Evolutionary conservation across 2,329 filamentous ascomycete genomes (phyloP), one percentile per base, ranked within the genome.

Genomic region (Fusarium domesticum): DNA sequence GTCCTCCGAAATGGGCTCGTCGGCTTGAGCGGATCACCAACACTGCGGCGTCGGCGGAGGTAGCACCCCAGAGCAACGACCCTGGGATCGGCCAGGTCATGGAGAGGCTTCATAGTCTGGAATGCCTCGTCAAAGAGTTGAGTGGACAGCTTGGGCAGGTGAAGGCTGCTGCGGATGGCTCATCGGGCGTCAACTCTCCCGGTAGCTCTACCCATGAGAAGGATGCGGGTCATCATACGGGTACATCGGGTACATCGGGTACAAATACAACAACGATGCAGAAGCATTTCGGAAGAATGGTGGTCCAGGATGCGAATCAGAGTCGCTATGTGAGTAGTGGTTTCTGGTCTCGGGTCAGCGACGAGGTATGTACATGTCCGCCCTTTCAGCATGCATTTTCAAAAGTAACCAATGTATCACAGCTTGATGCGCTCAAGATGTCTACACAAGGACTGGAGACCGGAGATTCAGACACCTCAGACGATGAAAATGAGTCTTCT

Each of bases 281-380:
- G 18, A 66, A 66, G 15, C 63, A 70, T 11, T 74, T 78, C 46
- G 75, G 75, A 2, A 65, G 74, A 36, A 53, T 79, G 31, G 70
- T 78, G 3, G 54, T 77, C 2, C 63, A 70, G 19, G 73, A 77
- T 53, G 51, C 61, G 6, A 69, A 57, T 6, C 63, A 59, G 11
- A 73, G 67, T 30, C 69, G 70, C 12, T 80, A 80, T 54, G 61
- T 80, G 10, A 72, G 72, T 43, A 77, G 67, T 48, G 71, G 71
- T 12, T 80, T 80, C 52, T 80, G 77, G 76, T 75, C 75, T 3
- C 70, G 70, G 1, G 68, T 80, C n/a, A 75, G 72, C 40, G 75
- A 80, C 36, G 77, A 80, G 69, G 75, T 78, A 63, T 34, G 64
- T 46, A 19, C 11, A 8, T n/a, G n/a, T n/a, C 15, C 33, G 7